Conservation (phyloP, 208 protist genomes). For the Trypanosoma rangeli region DNA sequence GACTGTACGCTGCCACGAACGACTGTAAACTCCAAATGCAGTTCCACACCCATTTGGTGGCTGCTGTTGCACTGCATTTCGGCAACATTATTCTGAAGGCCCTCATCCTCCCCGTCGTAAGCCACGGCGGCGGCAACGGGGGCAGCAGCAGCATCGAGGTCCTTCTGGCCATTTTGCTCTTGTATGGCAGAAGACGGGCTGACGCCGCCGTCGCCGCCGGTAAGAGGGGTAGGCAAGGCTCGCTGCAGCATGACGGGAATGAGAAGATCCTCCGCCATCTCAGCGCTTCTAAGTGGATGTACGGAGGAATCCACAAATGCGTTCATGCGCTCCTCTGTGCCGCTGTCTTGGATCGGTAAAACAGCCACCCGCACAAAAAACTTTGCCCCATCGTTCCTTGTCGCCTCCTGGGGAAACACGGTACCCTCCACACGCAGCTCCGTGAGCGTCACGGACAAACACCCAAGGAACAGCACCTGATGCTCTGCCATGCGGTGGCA, state of each 20-base stretch:
- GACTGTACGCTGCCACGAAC: neutral
- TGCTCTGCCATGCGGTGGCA: constrained; percentile 7
- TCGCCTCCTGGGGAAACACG: constrained; percentile 34
- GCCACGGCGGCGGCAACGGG: neutral
- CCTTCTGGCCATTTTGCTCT: neutral
- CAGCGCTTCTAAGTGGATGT: constrained; percentile 11
- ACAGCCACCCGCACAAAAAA: constrained; percentile 45
- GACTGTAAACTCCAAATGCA: constrained; percentile 16
- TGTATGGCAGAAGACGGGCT: neutral
- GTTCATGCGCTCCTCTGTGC: constrained; percentile 46
- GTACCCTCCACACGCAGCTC: constrained; percentile 49
- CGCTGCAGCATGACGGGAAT: constrained; percentile 67
- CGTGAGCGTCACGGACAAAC: constrained; percentile 47
- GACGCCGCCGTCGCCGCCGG: neutral
- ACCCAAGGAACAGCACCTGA: constrained; percentile 69
- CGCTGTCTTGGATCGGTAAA: constrained; percentile 19
- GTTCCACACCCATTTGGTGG: neutral
- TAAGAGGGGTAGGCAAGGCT: neutral
- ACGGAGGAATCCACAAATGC: constrained; percentile 34
- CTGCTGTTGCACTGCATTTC: neutral
- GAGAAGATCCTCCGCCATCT: constrained; percentile 29
- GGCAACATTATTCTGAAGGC: neutral
- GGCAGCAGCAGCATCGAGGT: neutral
- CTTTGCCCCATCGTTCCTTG: constrained; percentile 26
- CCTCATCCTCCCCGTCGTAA: neutral